Percentiles rank a stretch among this genome's conserved stretches.
phyloP scores from a whole-genome alignment of 1,284 basidiomycete genomes.

The Earliella scabrosa region DNA sequence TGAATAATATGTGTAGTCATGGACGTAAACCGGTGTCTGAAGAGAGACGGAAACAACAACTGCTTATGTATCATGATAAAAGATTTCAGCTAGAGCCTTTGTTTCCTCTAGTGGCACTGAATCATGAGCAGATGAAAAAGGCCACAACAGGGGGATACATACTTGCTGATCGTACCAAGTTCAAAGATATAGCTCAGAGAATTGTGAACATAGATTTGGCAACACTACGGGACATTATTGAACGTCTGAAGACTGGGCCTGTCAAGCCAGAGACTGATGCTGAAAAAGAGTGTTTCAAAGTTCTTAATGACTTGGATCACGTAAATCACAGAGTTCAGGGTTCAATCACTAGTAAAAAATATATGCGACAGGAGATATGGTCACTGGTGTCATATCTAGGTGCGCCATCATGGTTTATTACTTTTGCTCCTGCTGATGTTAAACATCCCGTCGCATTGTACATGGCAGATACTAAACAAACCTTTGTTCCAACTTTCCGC shows the following conservation, averaged over 20 bases:
- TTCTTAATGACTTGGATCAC: conserved; percentile 26
- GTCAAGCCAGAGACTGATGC: too few species aligned
- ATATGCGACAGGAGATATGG: neutral
- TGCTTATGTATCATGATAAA: too few species aligned
- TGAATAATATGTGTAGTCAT: neutral
- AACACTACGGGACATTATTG: neutral
- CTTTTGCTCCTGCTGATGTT: conserved; percentile 30
- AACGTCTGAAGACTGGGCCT: neutral
- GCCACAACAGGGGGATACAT: too few species aligned
- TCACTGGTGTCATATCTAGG: neutral
- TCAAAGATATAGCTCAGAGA: neutral
- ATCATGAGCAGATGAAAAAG: too few species aligned
- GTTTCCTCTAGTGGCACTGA: too few species aligned
- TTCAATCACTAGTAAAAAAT: neutral
- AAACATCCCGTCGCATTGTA: conserved; percentile 12
- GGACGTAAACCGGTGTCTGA: conserved; percentile 3
- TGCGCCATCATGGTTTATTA: conserved; percentile 34
- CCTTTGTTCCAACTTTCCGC: too few species aligned
- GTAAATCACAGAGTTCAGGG: neutral
- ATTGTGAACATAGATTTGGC: neutral
- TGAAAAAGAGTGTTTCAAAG: conserved; percentile 39
- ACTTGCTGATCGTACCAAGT: too few species aligned
- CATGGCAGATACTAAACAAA: too few species aligned
- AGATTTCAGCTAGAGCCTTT: too few species aligned
- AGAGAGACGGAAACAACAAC: conserved; percentile 27